phyloP scores from a whole-genome alignment of 2,329 filamentous ascomycete species.

The Xylariaceae sp. region DNA sequence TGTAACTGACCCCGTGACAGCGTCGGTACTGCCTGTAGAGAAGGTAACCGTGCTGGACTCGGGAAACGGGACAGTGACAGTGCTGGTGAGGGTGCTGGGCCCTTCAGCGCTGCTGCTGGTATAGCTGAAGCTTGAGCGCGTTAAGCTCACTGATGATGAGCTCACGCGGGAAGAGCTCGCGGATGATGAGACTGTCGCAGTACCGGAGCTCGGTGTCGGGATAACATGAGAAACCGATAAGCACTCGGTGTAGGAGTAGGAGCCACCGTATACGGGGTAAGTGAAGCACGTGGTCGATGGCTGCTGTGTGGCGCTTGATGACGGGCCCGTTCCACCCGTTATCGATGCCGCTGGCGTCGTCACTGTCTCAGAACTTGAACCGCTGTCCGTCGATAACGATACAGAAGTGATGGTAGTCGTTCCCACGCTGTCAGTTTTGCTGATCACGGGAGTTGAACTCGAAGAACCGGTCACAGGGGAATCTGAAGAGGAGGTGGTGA shows the following conservation, averaged over 20 bases:
- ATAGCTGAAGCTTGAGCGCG: neutral
- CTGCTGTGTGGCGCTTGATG: slow-evolving; percentile 9
- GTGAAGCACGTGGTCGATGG: slow-evolving; percentile 22
- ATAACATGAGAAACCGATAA: slow-evolving; percentile 14
- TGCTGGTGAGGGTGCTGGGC: slow-evolving; percentile 7
- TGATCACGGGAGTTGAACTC: neutral
- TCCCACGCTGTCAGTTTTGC: neutral
- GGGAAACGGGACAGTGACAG: slow-evolving; percentile 7
- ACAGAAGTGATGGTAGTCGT: slow-evolving; percentile 2
- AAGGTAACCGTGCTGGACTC: slow-evolving; percentile 3
- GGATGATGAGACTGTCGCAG: neutral
- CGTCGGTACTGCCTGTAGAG: slow-evolving; percentile 16
- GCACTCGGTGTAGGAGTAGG: slow-evolving; percentile 23
- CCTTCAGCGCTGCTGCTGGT: neutral
- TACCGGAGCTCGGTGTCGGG: neutral
- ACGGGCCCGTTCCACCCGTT: neutral
- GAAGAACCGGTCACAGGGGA: slow-evolving; percentile 16
- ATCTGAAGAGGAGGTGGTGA: slow-evolving; percentile 12
- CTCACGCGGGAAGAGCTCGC: neutral
- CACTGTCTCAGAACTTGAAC: slow-evolving; percentile 9
- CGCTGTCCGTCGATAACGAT: slow-evolving; percentile 3
- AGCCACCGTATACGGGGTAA: slow-evolving; percentile 19
- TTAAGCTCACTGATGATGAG: neutral
- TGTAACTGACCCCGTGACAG: slow-evolving; percentile 9
- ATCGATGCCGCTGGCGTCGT: slow-evolving; percentile 1